Conservation (phyloP, 2,329 filamentous ascomycete species). For the Dothiorella sarmentorum region DNA sequence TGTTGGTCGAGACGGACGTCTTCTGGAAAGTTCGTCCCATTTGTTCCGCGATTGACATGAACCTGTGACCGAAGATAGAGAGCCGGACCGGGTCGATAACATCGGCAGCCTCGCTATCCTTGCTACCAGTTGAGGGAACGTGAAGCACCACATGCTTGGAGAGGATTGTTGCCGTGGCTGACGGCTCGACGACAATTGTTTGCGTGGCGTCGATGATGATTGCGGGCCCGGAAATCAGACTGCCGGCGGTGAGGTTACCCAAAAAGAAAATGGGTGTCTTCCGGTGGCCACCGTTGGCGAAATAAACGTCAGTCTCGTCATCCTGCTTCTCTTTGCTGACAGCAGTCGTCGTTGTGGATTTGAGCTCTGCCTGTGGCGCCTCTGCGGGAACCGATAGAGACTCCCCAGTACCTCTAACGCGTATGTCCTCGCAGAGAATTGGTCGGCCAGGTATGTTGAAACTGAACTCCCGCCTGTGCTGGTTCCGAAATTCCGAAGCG, state of each 20-base stretch:
- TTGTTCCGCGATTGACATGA: slow-evolving; percentile 59
- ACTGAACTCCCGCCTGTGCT: slow-evolving; percentile 43
- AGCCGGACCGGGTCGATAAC: slow-evolving; percentile 50
- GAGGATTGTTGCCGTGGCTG: slow-evolving; percentile 19
- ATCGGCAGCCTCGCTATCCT: slow-evolving; percentile 27
- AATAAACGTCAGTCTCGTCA: slow-evolving; percentile 23
- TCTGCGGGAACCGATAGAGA: slow-evolving; percentile 20
- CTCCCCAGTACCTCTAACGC: slow-evolving; percentile 33
- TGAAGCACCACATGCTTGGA: slow-evolving; percentile 42
- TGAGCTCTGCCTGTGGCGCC: slow-evolving; percentile 19
- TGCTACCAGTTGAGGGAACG: slow-evolving; percentile 26
- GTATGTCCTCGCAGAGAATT: slow-evolving; percentile 28
- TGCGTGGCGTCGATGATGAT: slow-evolving; percentile 43
- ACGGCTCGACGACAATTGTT: slow-evolving; percentile 44
- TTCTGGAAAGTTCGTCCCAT: slow-evolving; percentile 57
- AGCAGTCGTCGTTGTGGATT: background rate
- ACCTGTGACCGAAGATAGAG: slow-evolving; percentile 54
- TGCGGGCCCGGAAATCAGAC: slow-evolving; percentile 23
- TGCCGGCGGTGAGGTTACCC: slow-evolving; percentile 23
- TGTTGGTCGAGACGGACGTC: slow-evolving; percentile 52
- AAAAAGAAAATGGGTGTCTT: slow-evolving; percentile 27
- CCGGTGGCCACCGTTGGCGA: slow-evolving; percentile 24
- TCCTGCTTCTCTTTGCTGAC: background rate
- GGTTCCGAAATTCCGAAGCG: slow-evolving; percentile 32
- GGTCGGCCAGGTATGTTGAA: slow-evolving; percentile 38